These are phyloP conservation scores for Effrenium voratum DNA, from an alignment of 73 alveolate genomes.

Conservation along the genomic window DNA sequence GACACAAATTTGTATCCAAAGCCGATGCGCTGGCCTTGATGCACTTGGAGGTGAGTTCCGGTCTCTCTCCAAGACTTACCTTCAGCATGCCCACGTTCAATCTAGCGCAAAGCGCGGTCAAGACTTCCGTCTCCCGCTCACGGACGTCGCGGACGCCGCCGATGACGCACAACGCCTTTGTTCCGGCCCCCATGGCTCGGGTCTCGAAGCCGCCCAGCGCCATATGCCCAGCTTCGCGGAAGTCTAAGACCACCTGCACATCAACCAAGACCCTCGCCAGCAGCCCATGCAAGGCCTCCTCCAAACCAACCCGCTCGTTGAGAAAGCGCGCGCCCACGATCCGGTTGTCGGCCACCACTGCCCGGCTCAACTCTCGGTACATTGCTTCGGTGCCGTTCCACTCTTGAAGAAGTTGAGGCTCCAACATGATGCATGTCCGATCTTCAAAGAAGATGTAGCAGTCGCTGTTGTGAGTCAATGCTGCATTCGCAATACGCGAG, in stretches of 20 bases:
- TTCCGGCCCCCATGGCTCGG: neutral
- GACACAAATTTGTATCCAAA: no score
- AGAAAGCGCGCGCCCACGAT: neutral
- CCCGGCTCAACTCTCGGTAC: neutral
- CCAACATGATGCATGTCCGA: conserved; percentile 33
- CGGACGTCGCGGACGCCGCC: conserved; percentile 52
- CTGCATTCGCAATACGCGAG: conserved; percentile 64
- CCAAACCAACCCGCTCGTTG: neutral
- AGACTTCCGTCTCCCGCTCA: conserved; percentile 1
- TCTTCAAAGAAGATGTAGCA: conserved; percentile 43
- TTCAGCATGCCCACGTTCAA: neutral
- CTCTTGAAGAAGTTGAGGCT: neutral
- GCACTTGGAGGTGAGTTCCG: conserved; percentile 75
- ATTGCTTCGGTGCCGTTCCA: conserved; percentile 30
- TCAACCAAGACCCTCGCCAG: neutral
- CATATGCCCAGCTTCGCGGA: conserved; percentile 46
- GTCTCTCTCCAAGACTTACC: conserved; percentile 33
- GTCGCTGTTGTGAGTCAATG: neutral
- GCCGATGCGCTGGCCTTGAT: no score
- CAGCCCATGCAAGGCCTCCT: neutral
- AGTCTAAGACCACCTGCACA: conserved; percentile 29
- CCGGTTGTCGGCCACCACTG: neutral
- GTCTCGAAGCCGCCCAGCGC: conserved; percentile 16
- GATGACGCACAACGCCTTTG: conserved; percentile 42
- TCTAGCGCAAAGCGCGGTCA: neutral